These are phyloP conservation scores for Sclerotinia borealis DNA, from an alignment of 2,329 filamentous ascomycete genomes.

Conservation along the genomic window DNA sequence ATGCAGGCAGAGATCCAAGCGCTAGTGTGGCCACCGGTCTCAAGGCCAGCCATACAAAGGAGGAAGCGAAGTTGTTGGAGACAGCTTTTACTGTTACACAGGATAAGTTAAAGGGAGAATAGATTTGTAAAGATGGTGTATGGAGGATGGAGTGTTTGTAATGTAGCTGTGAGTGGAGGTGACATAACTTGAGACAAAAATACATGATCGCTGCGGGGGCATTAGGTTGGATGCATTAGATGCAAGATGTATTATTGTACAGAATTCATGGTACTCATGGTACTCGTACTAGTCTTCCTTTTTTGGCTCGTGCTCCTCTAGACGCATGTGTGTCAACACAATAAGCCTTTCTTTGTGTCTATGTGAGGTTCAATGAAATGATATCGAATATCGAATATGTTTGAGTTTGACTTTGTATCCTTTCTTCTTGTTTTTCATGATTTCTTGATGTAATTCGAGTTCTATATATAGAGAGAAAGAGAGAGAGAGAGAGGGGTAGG, in stretches of 20 bases:
- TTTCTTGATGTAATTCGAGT: no score
- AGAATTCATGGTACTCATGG: slow-evolving; percentile 15
- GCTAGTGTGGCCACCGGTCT: slow-evolving; percentile 90
- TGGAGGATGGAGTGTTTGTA: neutral
- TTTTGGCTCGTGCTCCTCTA: neutral
- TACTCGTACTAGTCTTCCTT: neutral
- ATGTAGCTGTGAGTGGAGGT: slow-evolving; percentile 2
- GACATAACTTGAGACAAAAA: neutral
- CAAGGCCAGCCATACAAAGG: slow-evolving; percentile 82
- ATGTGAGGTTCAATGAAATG: neutral
- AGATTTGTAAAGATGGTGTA: slow-evolving; percentile 9
- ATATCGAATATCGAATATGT: neutral
- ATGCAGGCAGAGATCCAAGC: slow-evolving; percentile 88
- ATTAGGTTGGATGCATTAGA: slow-evolving; percentile 15
- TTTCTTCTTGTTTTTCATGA: neutral
- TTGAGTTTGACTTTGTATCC: neutral
- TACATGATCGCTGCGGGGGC: neutral
- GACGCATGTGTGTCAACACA: neutral
- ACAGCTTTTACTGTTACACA: slow-evolving; percentile 58
- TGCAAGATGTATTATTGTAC: slow-evolving; percentile 26
- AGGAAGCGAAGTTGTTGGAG: slow-evolving; percentile 79
- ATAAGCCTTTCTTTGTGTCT: no score
- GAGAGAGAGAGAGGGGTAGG: no score
- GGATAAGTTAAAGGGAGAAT: slow-evolving; percentile 60
- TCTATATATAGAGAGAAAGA: no score